These are phyloP conservation scores for Pulveroboletus frians DNA, from an alignment of 768 basidiomycete species.

Conservation along the genomic window DNA sequence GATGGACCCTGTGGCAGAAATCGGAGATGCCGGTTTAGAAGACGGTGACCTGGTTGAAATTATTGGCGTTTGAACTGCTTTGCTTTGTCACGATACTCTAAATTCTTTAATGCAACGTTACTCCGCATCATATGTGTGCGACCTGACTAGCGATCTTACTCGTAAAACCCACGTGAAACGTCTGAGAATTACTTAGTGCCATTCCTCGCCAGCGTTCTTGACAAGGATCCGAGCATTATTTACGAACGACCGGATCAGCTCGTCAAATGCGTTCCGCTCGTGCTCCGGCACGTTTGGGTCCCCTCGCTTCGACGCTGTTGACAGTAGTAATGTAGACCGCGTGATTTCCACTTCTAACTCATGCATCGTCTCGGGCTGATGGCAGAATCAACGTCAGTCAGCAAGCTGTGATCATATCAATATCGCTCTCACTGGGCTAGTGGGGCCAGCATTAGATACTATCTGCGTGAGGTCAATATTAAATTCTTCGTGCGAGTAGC, in stretches of 20 bases:
- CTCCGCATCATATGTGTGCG: slow-evolving; percentile 1
- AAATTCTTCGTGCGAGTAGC: slow-evolving; percentile 92
- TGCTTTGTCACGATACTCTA: slow-evolving; percentile 6
- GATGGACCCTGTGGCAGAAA: slow-evolving; percentile 52
- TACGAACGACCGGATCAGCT: slow-evolving; percentile 86
- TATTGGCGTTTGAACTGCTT: slow-evolving; percentile 43
- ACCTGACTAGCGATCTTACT: slow-evolving; percentile 1
- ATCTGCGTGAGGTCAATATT: slow-evolving; percentile 94
- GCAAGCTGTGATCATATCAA: background rate
- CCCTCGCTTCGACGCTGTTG: slow-evolving; percentile 63
- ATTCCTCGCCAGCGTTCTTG: slow-evolving; percentile 62
- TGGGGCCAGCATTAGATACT: slow-evolving; percentile 45
- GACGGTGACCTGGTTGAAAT: slow-evolving; percentile 80
- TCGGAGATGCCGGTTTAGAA: slow-evolving; percentile 66
- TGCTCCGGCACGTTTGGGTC: slow-evolving; percentile 54
- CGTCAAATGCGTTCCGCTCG: slow-evolving; percentile 78
- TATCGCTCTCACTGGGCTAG: slow-evolving; percentile 42
- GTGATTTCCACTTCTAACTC: slow-evolving; percentile 90
- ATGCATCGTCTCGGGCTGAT: slow-evolving; percentile 59
- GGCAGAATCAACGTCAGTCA: slow-evolving; percentile 1
- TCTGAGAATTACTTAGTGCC: slow-evolving; percentile 25
- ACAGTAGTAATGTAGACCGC: slow-evolving; percentile 63
- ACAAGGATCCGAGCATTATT: slow-evolving; percentile 89
- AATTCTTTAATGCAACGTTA: slow-evolving; percentile 10
- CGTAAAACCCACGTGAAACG: background rate